phyloP scores from a whole-genome alignment of 139 green algal species.

The Micractinium conductrix region DNA sequence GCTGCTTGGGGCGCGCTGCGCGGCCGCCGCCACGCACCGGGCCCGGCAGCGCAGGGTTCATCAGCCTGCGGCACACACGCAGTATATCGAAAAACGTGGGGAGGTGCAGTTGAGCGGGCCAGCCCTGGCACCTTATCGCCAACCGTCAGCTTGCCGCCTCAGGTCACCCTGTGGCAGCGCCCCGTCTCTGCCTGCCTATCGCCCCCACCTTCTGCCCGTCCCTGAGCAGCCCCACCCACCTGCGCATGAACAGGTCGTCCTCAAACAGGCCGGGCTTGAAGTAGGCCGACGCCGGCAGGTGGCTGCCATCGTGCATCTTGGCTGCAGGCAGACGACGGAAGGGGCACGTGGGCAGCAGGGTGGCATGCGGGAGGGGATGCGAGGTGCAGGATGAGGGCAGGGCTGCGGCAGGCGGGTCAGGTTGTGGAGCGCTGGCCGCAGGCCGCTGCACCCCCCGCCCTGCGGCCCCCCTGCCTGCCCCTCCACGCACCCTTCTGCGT shows the following conservation, averaged over 20 bases:
- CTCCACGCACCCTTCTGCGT: constrained; percentile 23
- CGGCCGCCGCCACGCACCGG: constrained; percentile 2
- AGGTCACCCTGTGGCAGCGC: too few relatives aligned
- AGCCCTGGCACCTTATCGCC: too few relatives aligned
- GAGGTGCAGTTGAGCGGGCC: background rate
- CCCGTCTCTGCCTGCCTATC: too few relatives aligned
- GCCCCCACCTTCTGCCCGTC: too few relatives aligned
- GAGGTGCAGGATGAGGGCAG: too few relatives aligned
- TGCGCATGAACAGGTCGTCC: constrained; percentile 35
- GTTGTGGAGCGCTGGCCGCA: too few relatives aligned
- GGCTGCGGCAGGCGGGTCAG: too few relatives aligned
- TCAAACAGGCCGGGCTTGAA: background rate
- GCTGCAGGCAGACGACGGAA: background rate
- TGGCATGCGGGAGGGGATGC: too few relatives aligned
- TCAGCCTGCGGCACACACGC: background rate
- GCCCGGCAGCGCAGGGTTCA: constrained; percentile 18
- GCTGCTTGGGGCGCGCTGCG: background rate
- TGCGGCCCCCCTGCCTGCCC: background rate
- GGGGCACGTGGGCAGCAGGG: too few relatives aligned
- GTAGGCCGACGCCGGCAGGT: constrained; percentile 1
- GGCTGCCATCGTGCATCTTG: constrained; percentile 28
- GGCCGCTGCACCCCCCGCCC: background rate
- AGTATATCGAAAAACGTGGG: background rate
- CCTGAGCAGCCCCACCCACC: background rate
- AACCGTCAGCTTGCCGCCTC: too few relatives aligned